phyloP scores from a whole-genome alignment of 768 basidiomycete species.

The Suillus cothurnatus region DNA sequence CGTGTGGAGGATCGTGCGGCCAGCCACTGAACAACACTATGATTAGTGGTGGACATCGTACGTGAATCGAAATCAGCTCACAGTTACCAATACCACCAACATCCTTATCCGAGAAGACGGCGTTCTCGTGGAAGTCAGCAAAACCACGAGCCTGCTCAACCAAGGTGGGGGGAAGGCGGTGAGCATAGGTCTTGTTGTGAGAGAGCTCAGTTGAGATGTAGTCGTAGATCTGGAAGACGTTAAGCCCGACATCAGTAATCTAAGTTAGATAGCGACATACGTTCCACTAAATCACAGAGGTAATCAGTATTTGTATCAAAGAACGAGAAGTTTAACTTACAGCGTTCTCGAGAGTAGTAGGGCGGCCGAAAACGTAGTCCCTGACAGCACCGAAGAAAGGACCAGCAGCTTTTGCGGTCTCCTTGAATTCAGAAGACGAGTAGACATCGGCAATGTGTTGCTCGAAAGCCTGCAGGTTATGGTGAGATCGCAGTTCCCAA shows the following conservation, averaged over 20 bases:
- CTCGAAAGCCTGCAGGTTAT: conserved; percentile 54
- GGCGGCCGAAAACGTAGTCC: conserved; percentile 74
- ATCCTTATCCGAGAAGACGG: conserved; percentile 65
- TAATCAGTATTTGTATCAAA: conserved; percentile 14
- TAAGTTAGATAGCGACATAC: conserved; percentile 40
- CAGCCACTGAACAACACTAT: conserved; percentile 60
- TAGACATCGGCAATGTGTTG: conserved; percentile 65
- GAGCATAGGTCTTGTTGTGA: conserved; percentile 83
- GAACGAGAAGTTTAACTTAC: conserved; percentile 40
- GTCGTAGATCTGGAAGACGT: conserved; percentile 60
- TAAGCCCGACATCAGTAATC: conserved; percentile 1
- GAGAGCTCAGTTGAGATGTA: conserved; percentile 73
- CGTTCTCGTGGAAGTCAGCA: conserved; percentile 81
- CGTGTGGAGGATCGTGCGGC: conserved; percentile 74
- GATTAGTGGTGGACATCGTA: background rate
- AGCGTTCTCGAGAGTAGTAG: conserved; percentile 66
- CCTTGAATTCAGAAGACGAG: conserved; percentile 66
- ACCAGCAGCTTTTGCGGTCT: conserved; percentile 52
- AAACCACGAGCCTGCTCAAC: conserved; percentile 72
- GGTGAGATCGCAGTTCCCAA: conserved; percentile 7
- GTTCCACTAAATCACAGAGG: conserved; percentile 57
- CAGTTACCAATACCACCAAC: conserved; percentile 77
- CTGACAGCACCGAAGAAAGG: conserved; percentile 67
- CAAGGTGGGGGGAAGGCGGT: conserved; percentile 78
- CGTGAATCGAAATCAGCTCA: conserved; percentile 40